phyloP scores from a whole-genome alignment of 176 grass and related monocot genomes.

The Typha latifolia region DNA sequence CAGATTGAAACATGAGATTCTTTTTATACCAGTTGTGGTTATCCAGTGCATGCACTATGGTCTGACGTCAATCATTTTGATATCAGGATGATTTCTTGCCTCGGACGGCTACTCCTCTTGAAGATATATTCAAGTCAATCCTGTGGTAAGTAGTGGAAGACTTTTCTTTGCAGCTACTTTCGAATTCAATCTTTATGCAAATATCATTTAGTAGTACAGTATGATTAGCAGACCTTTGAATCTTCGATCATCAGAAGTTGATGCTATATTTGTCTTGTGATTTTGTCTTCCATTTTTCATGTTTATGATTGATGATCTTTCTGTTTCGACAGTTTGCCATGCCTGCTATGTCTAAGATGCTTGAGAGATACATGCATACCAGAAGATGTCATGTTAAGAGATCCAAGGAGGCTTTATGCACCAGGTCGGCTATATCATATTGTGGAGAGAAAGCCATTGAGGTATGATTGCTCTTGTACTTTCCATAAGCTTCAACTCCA shows the following conservation, averaged over 20 bases:
- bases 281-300: slow-evolving; percentile 23
- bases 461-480: slow-evolving; percentile 24
- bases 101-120: slow-evolving; percentile 76
- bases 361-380: slow-evolving; percentile 82
- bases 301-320: slow-evolving; percentile 23
- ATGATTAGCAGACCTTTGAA: neutral
- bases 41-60: neutral
- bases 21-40: neutral
- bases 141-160: slow-evolving; percentile 45
- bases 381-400: slow-evolving; percentile 65
- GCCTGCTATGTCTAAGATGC: slow-evolving; percentile 70
- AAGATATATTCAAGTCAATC: slow-evolving; percentile 95
- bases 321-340: slow-evolving; percentile 58
- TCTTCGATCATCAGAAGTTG: neutral
- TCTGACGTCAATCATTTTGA: slow-evolving; percentile 9
- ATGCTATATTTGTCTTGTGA: slow-evolving; percentile 1
- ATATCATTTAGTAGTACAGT: neutral
- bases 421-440: slow-evolving; percentile 91
- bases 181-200: neutral
- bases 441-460: slow-evolving; percentile 74
- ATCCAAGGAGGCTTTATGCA: slow-evolving; percentile 93
- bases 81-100: slow-evolving; percentile 92
- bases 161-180: neutral
- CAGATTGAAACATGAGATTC: neutral
- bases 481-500: neutral